phyloP scores from a whole-genome alignment of 2,329 filamentous ascomycete genomes.

The Coleophoma crateriformis region DNA sequence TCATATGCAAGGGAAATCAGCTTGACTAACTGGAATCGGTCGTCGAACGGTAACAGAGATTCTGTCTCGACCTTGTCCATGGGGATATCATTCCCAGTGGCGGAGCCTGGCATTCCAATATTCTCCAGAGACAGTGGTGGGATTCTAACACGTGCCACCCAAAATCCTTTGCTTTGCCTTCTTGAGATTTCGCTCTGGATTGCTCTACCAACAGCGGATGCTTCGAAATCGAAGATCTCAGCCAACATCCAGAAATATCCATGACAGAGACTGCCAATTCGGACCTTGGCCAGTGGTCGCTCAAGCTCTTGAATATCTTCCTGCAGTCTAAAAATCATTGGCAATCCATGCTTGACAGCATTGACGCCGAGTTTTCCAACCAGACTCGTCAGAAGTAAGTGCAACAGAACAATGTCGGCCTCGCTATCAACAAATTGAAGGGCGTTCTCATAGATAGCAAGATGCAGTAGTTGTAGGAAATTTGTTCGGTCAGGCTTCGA shows the following conservation, averaged over 20 bases:
- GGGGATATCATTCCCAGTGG: slow-evolving; percentile 34
- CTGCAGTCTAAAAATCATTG: slow-evolving; percentile 85
- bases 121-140: slow-evolving; percentile 61
- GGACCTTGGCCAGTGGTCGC: slow-evolving; percentile 65
- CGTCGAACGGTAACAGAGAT: slow-evolving; percentile 69
- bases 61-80: slow-evolving; percentile 54
- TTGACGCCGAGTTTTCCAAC: slow-evolving; percentile 77
- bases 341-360: slow-evolving; percentile 69
- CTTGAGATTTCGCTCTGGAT: slow-evolving; percentile 73
- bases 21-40: slow-evolving; percentile 65
- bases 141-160: slow-evolving; percentile 69
- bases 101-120: slow-evolving; percentile 48
- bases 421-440: slow-evolving; percentile 68
- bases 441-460: slow-evolving; percentile 85
- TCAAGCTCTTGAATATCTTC: slow-evolving; percentile 70
- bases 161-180: slow-evolving; percentile 68
- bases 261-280: slow-evolving; percentile 77
- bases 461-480: slow-evolving; percentile 77
- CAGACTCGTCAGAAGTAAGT: slow-evolving; percentile 71
- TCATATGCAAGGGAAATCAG: slow-evolving; percentile 69
- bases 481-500: slow-evolving; percentile 24
- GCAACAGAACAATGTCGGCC: slow-evolving; percentile 69
- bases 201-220: slow-evolving; percentile 60
- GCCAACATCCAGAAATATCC: slow-evolving; percentile 82
- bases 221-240: slow-evolving; percentile 72